These are phyloP conservation scores for Microglena sp. DNA, from an alignment of 139 green algal genomes.

Conservation along the genomic window DNA sequence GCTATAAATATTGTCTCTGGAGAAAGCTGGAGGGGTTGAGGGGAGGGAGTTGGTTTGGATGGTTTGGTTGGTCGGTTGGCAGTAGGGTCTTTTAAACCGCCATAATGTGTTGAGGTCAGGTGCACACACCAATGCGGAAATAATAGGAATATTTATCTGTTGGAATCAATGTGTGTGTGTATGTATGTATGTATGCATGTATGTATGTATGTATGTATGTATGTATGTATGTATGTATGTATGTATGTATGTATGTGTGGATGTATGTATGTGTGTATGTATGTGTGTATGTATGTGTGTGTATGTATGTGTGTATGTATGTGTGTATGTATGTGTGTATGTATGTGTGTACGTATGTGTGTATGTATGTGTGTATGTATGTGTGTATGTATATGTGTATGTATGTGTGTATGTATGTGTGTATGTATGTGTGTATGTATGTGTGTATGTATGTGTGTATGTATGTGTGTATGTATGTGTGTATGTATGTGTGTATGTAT, in stretches of 20 bases:
- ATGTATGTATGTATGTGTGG: slow-evolving; percentile 2
- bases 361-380: slow-evolving; percentile 1
- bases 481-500: too few relatives aligned
- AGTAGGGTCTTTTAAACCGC: background rate
- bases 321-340: background rate
- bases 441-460: too few relatives aligned
- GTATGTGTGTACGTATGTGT: background rate
- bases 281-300: too few relatives aligned
- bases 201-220: background rate
- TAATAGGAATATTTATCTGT: slow-evolving; percentile 41
- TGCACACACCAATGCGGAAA: slow-evolving; percentile 29
- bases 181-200: slow-evolving; percentile 36
- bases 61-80: background rate
- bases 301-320: too few relatives aligned
- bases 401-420: slow-evolving; percentile 7
- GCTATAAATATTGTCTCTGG: too few relatives aligned
- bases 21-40: too few relatives aligned
- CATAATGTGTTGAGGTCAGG: background rate
- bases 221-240: background rate
- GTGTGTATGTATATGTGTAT: slow-evolving; percentile 1
- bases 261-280: slow-evolving; percentile 6
- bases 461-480: too few relatives aligned
- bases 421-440: slow-evolving; percentile 4
- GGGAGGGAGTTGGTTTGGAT: too few relatives aligned
- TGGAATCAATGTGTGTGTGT: slow-evolving; percentile 49